Conservation (phyloP, 495 filamentous ascomycete genomes). For the Evansstolkia leycettana region DNA sequence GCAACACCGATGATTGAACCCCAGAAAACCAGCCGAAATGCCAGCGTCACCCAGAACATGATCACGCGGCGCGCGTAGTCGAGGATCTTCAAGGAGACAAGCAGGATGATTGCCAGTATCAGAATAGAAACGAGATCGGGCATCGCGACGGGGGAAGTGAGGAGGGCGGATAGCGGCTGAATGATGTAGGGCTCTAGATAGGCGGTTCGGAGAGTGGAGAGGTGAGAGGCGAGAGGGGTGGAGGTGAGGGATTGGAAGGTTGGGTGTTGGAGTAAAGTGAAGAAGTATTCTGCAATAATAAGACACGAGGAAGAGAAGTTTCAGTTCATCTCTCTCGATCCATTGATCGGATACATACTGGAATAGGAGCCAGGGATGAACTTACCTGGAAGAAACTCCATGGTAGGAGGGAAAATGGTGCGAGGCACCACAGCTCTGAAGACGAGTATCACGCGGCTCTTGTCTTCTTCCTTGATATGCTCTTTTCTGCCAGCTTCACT, state of each 20-base stretch:
- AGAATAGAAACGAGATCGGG: slow-evolving; percentile 51
- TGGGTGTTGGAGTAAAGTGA: slow-evolving; percentile 6
- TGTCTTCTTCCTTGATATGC: too few relatives aligned
- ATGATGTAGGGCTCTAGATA: slow-evolving; percentile 29
- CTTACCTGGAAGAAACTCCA: too few relatives aligned
- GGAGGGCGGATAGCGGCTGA: slow-evolving; percentile 29
- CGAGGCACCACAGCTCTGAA: too few relatives aligned
- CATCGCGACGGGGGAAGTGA: slow-evolving; percentile 34
- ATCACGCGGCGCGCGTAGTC: slow-evolving; percentile 53
- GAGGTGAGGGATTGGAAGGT: slow-evolving; percentile 16
- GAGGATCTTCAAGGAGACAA: slow-evolving; percentile 55
- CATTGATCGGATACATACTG: too few relatives aligned
- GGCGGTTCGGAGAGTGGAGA: slow-evolving; percentile 22
- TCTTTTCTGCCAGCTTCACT: too few relatives aligned
- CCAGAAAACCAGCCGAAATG: slow-evolving; percentile 48
- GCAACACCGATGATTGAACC: slow-evolving; percentile 33
- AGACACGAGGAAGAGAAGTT: background rate
- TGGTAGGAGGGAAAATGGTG: too few relatives aligned
- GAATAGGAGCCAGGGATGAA: too few relatives aligned
- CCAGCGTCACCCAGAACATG: slow-evolving; percentile 59
- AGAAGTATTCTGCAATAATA: slow-evolving; percentile 6
- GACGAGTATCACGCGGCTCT: too few relatives aligned
- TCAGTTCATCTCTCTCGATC: background rate
- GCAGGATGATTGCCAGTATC: slow-evolving; percentile 39
- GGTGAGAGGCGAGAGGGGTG: slow-evolving; percentile 12